Base-by-base conservation (phyloP, 768 basidiomycete species). In the Trametopsis cervina region DNA sequence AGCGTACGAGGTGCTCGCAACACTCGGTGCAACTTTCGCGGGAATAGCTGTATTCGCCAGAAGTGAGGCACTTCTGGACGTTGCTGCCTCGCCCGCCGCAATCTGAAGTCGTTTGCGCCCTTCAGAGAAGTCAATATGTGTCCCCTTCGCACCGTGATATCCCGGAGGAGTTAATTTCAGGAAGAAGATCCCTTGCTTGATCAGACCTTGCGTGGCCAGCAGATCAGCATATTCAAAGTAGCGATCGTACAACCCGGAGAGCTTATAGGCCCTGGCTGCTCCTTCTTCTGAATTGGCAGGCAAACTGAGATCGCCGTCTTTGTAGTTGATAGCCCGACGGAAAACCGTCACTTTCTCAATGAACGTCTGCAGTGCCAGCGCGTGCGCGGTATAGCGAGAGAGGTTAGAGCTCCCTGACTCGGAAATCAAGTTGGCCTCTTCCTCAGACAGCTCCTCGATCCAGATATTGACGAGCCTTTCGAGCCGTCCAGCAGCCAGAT, bases 331-430 rank as follows among this genome's bases (percentile, higher is more conserved):
- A 0, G 95, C 96, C 41, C 78, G 73, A 42, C 90, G 82, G 78
- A 99, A 98, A 36, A 96, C 81, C 1, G 93, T 83, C 20, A 97
- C 93, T 67, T 98, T 98, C 69, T 98, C 96, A 57, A 98, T 77
- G 67, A 98, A 94, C 0, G 85, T 83, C 62, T 97, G 95, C 36
- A 99, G 68, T 2, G 93, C 91, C 22, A 82, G 77, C 0, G 86
- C 89, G 53, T 90, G 89, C 0, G 84, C 82, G 1, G 88, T 81
- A 60, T 90, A 93, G 4, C 72, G 72, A 2, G 85, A 81, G 44
- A 75, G 66, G 54, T 70, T 63, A 25, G 66, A 56, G 10, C 66
- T 58, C 17, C 69, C 65, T 23, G 70, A 63, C 2, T 70, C 72
- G 2, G 66, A 54, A 11, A 76, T 61, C 9, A 80, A 64, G 0